Evolutionary conservation across 257 asterid genomes (phyloP).

Genomic region (Solanum ahanhuiri): DNA sequence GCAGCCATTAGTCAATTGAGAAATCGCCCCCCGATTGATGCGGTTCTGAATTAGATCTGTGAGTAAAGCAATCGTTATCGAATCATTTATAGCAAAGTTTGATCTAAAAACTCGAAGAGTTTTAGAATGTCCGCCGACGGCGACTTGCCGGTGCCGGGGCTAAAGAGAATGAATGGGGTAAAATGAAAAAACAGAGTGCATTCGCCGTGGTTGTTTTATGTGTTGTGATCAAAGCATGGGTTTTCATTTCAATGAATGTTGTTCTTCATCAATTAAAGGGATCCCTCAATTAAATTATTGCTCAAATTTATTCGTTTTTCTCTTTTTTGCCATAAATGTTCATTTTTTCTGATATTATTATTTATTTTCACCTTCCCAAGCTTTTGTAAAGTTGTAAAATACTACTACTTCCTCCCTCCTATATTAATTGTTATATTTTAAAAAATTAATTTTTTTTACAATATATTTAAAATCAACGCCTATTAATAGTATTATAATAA

Average conservation of each 20-base stretch:
- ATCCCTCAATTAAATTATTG: background rate
- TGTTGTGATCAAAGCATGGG: background rate
- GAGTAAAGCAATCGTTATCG: background rate
- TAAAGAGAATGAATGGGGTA: background rate
- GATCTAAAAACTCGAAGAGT: slow-evolving; percentile 2
- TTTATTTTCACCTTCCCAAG: background rate
- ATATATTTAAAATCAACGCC: background rate
- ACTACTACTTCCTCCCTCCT: too few species aligned
- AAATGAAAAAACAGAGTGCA: background rate
- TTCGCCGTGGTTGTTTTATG: background rate
- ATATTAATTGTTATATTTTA: background rate
- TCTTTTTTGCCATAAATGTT: background rate
- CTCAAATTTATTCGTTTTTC: background rate
- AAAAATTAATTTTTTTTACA: too few species aligned
- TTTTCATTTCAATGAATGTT: background rate
- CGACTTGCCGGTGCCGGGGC: background rate
- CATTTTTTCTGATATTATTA: background rate
- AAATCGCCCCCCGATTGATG: background rate
- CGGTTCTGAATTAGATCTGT: slow-evolving; percentile 6
- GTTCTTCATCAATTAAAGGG: background rate
- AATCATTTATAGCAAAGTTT: background rate
- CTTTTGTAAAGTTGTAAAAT: background rate
- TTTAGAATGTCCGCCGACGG: slow-evolving; percentile 5
- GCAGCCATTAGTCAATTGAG: slow-evolving; percentile 9
- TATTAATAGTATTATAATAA: too few species aligned